Base-by-base conservation (phyloP, 257 asterid species). In the Paraleonurus japonicus region DNA sequence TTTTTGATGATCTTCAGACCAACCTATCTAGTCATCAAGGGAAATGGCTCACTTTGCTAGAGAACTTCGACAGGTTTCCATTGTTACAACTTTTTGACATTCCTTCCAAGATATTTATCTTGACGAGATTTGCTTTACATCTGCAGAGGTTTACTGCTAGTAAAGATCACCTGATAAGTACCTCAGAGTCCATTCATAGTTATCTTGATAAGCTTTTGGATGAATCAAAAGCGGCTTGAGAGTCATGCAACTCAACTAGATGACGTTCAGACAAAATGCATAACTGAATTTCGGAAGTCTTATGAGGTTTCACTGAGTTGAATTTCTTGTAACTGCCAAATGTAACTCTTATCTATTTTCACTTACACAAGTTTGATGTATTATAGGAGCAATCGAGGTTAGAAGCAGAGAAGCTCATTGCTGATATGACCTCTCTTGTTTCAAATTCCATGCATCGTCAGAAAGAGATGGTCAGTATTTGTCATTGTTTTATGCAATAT, bases 51-150 rank as follows among this genome's bases (percentile, higher is more conserved):
- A 74, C 19, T 82, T 92, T 72, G 87, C 92, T 1, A 82, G 89
- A 80, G 96, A 89, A 74, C 94, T 92, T 71, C 91, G 90, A 30
- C 89, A 92, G 96, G 98, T 92, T 79, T 80, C 37, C 70, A 39
- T 20, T 51, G 57, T 71, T 59, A 27, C 27, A 61, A 24, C 15
- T 10, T 60, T 67, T 64, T n/a, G n/a, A 50, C 61, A 20, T 54
- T 41, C 33, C 55, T 27, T 23, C 5, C 9, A 17, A 55, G 61
- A 13, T 16, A 43, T 48, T 57, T 59, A 2, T 11, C 26, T 51
- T 7, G 33, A 63, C 10, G 37, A 51, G 3, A 32, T 16, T 11
- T 22, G 37, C 10, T 65, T 54, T 55, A 51, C 61, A 50, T 74
- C 28, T 78, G 69, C 81, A 86, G 92, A 82, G 84, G 78, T 87